These are phyloP conservation scores for Nigrospora oryzae DNA, from an alignment of 2,329 filamentous ascomycete genomes.

Conservation along the genomic window DNA sequence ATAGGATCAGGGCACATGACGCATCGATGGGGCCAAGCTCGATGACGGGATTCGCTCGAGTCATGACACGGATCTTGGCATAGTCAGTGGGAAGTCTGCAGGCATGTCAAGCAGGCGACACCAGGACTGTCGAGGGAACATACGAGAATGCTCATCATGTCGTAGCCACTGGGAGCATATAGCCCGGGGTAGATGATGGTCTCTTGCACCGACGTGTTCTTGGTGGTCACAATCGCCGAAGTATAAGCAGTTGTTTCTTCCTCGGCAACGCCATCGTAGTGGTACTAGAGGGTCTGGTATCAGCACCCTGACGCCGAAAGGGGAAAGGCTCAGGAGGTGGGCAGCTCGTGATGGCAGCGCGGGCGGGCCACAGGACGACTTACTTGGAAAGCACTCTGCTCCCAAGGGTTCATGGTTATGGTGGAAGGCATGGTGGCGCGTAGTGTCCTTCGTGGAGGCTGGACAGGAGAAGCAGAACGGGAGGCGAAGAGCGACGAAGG, in stretches of 20 bases:
- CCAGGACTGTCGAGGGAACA: conserved; percentile 9
- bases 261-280: conserved; percentile 1
- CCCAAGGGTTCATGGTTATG: conserved; percentile 22
- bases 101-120: background rate
- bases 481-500: too few species aligned
- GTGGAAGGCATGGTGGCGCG: conserved; percentile 2
- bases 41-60: conserved; percentile 64
- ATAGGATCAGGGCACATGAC: conserved; percentile 77
- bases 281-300: conserved; percentile 6
- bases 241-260: background rate
- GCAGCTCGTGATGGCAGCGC: conserved; percentile 10
- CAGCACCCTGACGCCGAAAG: background rate
- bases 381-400: conserved; percentile 21
- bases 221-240: too few species aligned
- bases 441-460: background rate
- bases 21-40: conserved; percentile 76
- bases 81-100: conserved; percentile 2
- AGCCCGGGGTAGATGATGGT: conserved; percentile 46
- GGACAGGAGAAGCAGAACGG: background rate
- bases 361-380: conserved; percentile 4
- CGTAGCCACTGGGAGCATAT: conserved; percentile 45
- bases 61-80: conserved; percentile 50
- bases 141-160: conserved; percentile 49
- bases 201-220: conserved; percentile 19
- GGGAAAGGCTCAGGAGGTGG: conserved; percentile 6